Conservation (phyloP, 768 basidiomycete species). For the Amanita pseudoporphyria region DNA sequence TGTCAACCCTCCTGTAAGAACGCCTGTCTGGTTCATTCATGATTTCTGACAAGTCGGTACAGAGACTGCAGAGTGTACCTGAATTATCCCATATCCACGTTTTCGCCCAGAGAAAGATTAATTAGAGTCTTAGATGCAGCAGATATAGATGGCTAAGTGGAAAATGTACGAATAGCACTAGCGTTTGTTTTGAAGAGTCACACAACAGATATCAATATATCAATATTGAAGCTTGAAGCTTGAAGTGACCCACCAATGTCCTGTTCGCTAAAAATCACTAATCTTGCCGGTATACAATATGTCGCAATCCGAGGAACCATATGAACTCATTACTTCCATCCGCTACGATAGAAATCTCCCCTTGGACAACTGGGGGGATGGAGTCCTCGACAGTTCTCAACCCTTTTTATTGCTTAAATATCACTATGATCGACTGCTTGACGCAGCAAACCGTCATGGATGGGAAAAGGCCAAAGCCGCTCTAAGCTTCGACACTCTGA, state of each 20-base stretch:
- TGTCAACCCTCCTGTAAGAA: constrained; percentile 73
- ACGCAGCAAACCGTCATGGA: constrained; percentile 38
- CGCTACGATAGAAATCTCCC: constrained; percentile 46
- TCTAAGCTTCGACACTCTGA: constrained; percentile 31
- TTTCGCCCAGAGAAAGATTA: constrained; percentile 38
- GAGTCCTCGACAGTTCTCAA: constrained; percentile 38
- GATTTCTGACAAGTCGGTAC: constrained; percentile 8
- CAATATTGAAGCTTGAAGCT: too few species aligned
- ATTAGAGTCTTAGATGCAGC: not conserved
- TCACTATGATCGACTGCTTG: constrained; percentile 50
- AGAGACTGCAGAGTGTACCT: constrained; percentile 78
- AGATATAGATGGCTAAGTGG: too few species aligned
- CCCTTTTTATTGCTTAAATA: constrained; percentile 52
- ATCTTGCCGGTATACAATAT: not conserved
- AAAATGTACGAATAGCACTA: too few species aligned
- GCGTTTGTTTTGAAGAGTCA: too few species aligned
- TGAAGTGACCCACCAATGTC: too few species aligned
- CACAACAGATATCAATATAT: too few species aligned
- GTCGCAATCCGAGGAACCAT: constrained; percentile 10
- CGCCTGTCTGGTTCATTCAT: constrained; percentile 2
- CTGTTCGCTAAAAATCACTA: too few species aligned
- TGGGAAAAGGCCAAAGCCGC: constrained; percentile 33
- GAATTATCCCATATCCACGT: constrained; percentile 83
- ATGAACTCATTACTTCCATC: constrained; percentile 42
- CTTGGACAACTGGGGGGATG: constrained; percentile 43